Percentiles rank a stretch among this genome's conserved stretches.
Conservation (phyloP, 345 rosid genomes). For the Citrus trifoliata region DNA sequence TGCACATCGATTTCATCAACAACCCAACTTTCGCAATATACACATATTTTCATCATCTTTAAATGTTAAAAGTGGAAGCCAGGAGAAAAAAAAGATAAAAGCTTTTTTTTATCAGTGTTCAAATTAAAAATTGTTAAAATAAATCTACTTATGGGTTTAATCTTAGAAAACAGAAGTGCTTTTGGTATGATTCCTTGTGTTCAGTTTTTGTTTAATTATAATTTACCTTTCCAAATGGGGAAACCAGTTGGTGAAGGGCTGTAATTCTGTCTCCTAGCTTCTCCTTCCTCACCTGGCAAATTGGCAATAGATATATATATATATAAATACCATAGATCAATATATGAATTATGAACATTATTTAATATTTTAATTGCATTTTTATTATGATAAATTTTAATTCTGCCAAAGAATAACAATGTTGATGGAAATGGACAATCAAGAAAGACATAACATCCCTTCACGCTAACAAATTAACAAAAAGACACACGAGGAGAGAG, state of each 20-base stretch:
- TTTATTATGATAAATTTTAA: neutral
- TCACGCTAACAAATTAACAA: neutral
- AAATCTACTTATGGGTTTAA: conserved; percentile 16
- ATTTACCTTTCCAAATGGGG: conserved; percentile 53
- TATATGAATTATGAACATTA: too few species aligned
- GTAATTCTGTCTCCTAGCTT: conserved; percentile 48
- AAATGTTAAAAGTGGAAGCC: conserved; percentile 16
- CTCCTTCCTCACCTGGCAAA: conserved; percentile 46
- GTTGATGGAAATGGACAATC: conserved; percentile 23
- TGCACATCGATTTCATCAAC: neutral
- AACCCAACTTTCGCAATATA: neutral
- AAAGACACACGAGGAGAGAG: neutral
- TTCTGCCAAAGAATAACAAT: conserved; percentile 15
- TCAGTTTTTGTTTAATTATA: neutral
- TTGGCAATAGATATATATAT: too few species aligned
- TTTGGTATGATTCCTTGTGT: neutral
- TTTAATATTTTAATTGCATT: neutral
- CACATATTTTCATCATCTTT: conserved; percentile 16
- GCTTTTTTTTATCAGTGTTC: too few species aligned
- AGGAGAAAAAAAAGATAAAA: neutral
- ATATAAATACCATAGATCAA: too few species aligned
- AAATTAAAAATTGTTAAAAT: too few species aligned
- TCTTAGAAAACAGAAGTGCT: neutral
- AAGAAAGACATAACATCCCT: conserved; percentile 17
- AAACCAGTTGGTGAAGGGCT: conserved; percentile 53